Percentiles rank a stretch among this genome's conserved stretches.
phyloP scores from a whole-genome alignment of 306 rosid genomes.

The barrel medic (Medicago truncatula) region DNA sequence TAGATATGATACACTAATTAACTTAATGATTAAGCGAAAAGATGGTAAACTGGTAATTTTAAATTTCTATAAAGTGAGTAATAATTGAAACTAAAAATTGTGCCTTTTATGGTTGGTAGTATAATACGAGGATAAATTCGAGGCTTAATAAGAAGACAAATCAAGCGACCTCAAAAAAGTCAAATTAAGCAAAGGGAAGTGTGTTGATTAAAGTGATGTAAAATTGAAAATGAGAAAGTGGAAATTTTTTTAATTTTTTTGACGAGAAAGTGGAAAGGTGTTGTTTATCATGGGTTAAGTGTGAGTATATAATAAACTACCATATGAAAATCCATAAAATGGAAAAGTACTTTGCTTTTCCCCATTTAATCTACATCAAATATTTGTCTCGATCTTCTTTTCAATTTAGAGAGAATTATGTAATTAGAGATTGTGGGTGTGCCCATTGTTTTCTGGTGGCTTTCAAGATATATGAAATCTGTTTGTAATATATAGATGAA shows the following conservation, averaged over 20 bases:
- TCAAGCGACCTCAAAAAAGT: no score
- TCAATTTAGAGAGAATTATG: background rate
- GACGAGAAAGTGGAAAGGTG: background rate
- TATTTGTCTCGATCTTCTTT: constrained; percentile 15
- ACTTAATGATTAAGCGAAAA: constrained; percentile 4
- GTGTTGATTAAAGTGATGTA: background rate
- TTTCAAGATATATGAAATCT: no score
- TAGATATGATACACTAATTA: background rate
- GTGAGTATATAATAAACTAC: background rate
- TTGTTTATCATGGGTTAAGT: background rate
- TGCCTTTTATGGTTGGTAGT: background rate
- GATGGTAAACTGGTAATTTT: background rate
- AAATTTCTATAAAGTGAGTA: background rate
- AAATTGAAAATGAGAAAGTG: background rate
- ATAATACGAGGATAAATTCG: constrained; percentile 1
- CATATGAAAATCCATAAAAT: constrained; percentile 15
- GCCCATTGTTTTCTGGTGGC: constrained; percentile 21
- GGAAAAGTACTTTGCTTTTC: constrained; percentile 11
- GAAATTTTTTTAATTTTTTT: no score
- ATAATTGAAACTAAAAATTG: background rate
- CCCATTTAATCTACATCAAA: background rate
- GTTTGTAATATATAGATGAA: no score
- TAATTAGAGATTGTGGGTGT: background rate
- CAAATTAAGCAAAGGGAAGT: background rate
- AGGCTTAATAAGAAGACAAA: background rate